Evolutionary conservation across 345 rosid genomes (phyloP), one percentile per base, ranked within the genome.

Genomic region (Laguncularia racemosa): DNA sequence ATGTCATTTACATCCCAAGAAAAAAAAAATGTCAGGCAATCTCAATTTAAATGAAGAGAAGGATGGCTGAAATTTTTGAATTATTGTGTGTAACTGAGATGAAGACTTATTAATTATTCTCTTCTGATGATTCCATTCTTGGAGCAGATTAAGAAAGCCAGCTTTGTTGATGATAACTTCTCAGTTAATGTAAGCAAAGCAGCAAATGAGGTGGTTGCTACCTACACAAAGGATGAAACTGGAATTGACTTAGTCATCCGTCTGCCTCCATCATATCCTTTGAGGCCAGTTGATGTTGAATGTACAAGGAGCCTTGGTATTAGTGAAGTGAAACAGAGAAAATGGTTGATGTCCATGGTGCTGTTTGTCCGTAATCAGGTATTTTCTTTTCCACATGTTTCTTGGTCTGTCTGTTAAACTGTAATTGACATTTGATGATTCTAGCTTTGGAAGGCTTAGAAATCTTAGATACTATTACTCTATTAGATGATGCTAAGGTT

Each of bases 341-440:
- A 86, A 71, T 89, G 97, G 99, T 68, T 86, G 63, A 83, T 92
- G 97, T 92, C 99, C 28, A 86, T 86, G 99, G 82, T 75, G 80
- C 23, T 79, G 78, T 86, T 93, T 71, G 89, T 89, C 63, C 89
- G 97, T 47, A 89, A 83, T 72, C 99, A 89, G 99, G 99, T 89
- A 74, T 19, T 49, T n/a, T 46, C 21, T 57, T 6, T 50, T 33
- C 40, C 9, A 33, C 9, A 33, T 44, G 10, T 45, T 57, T 57
- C 48, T 18, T 28, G n/a, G 23, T 15, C 28, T 9, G 40, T 44
- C n/a, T 16, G 14, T 57, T 3, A 26, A 26, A 2, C 2, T 26
- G 6, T 26, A 26, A 26, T 26, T 26, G 6, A 26, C 28, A 26
- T 26, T n/a, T n/a, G n/a, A 26, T 26, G 28, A 26, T 26, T 26